Percentiles rank a stretch among this genome's conserved stretches.
Conservation (phyloP, 2,329 filamentous ascomycete genomes). For the Cryphonectria radicalis region DNA sequence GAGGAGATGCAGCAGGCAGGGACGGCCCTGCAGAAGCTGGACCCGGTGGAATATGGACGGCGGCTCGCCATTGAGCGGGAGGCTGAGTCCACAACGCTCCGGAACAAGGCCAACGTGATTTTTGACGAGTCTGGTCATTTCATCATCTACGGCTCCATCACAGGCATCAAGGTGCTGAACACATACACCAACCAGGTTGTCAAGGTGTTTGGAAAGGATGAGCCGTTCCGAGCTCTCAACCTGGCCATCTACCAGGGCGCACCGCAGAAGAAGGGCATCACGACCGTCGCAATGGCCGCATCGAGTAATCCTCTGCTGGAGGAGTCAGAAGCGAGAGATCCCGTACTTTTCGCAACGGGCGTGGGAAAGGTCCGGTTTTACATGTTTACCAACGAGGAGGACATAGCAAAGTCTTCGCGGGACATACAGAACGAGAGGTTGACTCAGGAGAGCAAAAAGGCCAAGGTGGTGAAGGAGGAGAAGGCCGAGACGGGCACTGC, state of each 20-base stretch:
- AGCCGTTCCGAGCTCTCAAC: conserved; percentile 82
- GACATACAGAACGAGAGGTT: conserved; percentile 97
- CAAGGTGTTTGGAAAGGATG: conserved; percentile 87
- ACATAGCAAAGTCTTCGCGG: conserved; percentile 79
- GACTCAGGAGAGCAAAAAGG: conserved; percentile 61
- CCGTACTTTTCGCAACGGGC: conserved; percentile 83
- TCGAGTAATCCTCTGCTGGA: conserved; percentile 90
- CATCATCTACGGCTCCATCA: conserved; percentile 88
- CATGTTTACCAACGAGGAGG: conserved; percentile 93
- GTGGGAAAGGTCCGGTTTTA: conserved; percentile 92
- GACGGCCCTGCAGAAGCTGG: conserved; percentile 77
- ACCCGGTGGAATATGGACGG: conserved; percentile 90
- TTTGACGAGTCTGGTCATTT: conserved; percentile 98
- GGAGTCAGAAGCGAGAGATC: conserved; percentile 88
- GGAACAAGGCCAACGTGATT: conserved; percentile 78
- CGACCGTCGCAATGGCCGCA: conserved; percentile 96
- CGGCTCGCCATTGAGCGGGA: conserved; percentile 86
- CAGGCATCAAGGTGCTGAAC: conserved; percentile 94
- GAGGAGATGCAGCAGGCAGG: conserved; percentile 97
- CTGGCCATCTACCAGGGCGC: conserved; percentile 91
- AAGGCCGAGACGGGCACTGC: conserved; percentile 74
- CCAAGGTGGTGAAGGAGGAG: conserved; percentile 62
- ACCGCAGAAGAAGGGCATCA: conserved; percentile 89
- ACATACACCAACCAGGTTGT: conserved; percentile 92
- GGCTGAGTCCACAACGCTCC: conserved; percentile 70